Evolutionary conservation across 495 filamentous ascomycete species (phyloP).

Genomic region (Thermothielavioides terrestris): DNA sequence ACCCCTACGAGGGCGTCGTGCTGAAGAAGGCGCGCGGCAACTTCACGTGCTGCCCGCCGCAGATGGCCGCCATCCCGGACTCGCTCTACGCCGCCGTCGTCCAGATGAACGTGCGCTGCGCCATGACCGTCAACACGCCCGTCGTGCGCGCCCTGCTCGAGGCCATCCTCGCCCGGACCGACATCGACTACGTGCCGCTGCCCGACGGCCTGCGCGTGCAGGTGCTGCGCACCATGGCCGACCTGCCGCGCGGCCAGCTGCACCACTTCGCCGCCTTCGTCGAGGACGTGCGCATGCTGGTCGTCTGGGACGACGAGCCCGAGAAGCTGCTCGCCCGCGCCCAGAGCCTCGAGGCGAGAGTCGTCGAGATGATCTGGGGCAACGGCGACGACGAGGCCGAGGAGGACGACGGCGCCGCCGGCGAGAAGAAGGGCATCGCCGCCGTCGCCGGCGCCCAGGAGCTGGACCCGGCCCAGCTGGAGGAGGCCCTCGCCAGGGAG

Average conservation of each 20-base stretch:
- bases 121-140: conserved; percentile 63
- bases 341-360: conserved; percentile 49
- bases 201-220: conserved; percentile 66
- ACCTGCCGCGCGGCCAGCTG: conserved; percentile 57
- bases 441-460: conserved; percentile 40
- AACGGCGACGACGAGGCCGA: conserved; percentile 44
- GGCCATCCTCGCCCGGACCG: conserved; percentile 62
- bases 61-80: conserved; percentile 48
- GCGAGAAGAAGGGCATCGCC: conserved; percentile 35
- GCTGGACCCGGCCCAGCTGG: conserved; percentile 39
- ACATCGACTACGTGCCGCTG: conserved; percentile 61
- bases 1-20: conserved; percentile 58
- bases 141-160: conserved; percentile 22
- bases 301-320: conserved; percentile 73
- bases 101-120: conserved; percentile 55
- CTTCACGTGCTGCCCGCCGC: conserved; percentile 61
- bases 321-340: conserved; percentile 48
- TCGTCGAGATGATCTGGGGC: conserved; percentile 51
- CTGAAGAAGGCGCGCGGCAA: conserved; percentile 54
- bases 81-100: conserved; percentile 49
- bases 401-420: conserved; percentile 40
- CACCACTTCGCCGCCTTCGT: conserved; percentile 75
- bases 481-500: conserved; percentile 44
- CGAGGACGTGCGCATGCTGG: conserved; percentile 53
- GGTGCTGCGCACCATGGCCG: conserved; percentile 59